Base-by-base conservation (phyloP, 208 protist species). In the Novymonas esmeraldas region DNA sequence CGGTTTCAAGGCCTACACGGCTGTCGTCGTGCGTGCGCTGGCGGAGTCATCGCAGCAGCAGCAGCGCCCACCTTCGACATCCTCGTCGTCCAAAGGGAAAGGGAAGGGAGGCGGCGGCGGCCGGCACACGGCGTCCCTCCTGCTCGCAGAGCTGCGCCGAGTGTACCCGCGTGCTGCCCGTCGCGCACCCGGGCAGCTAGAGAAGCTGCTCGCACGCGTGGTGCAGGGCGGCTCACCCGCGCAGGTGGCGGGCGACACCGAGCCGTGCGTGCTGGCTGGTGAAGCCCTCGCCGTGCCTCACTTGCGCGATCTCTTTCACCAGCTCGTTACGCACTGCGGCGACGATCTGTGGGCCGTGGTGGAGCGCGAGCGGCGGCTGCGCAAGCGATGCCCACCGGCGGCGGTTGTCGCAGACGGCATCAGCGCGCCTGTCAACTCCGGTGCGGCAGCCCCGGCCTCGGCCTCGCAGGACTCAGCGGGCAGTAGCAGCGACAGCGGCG, bases 271-370 rank as follows among this genome's bases (percentile, higher is more conserved):
- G 39, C 39, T 92, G 3, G 61, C 71, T 5, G 86, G 86, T 0
- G 86, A 92, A 57, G 81, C 81, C 13, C 62, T 92, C 31, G 78
- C 70, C 63, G 60, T 84, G n/a, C 86, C 86, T 9, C 60, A 81
- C 50, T 44, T 88, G 20, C 16, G 5, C 13, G 60, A 73, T 2
- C 76, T 92, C 24, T 54, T 85, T 38, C 52, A 66, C 9, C 59
- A 70, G 16, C 48, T 78, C 6, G 52, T 87, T 14, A 63, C 29
- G 20, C 66, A 36, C 33, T 76, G 73, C 33, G 70, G 67, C 3
- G 49, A 56, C 9, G 28, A 46, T 16, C 16, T 49, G 22, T 64
- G 52, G 57, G 31, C 26, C 0, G 50, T 39, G 5, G 61, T 58
- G 34, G 34, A 68, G 34, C 54, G 24, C 24, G 61, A 67, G 28